These are phyloP conservation scores for Orychophragmus violaceus DNA, from an alignment of 345 rosid species.

Conservation along the genomic window DNA sequence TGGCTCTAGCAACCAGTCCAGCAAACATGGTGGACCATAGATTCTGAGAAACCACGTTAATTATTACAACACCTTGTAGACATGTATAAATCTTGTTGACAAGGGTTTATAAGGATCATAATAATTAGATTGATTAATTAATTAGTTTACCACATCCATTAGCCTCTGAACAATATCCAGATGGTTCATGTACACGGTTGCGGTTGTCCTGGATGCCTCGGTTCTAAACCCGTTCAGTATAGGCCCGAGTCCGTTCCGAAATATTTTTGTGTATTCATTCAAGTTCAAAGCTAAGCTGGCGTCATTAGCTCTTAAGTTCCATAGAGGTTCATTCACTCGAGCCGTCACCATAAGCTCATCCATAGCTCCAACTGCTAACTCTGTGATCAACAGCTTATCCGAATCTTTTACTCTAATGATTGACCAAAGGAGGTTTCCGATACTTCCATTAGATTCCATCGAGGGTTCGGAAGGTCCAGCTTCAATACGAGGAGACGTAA, in stretches of 20 bases:
- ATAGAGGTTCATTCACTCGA: slow-evolving; percentile 70
- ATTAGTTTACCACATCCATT: slow-evolving; percentile 57
- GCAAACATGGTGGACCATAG: slow-evolving; percentile 73
- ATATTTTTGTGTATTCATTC: slow-evolving; percentile 56
- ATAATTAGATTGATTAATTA: not conserved
- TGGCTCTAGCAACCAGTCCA: slow-evolving; percentile 63
- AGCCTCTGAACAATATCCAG: slow-evolving; percentile 59
- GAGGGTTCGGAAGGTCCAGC: slow-evolving; percentile 42
- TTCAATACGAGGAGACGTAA: slow-evolving; percentile 29
- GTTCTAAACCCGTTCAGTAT: slow-evolving; percentile 53
- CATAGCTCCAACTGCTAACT: slow-evolving; percentile 85
- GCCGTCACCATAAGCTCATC: slow-evolving; percentile 77
- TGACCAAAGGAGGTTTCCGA: slow-evolving; percentile 47
- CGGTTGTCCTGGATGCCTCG: slow-evolving; percentile 76
- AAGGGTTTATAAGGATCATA: not conserved
- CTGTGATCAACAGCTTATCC: slow-evolving; percentile 59
- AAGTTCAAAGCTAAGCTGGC: slow-evolving; percentile 37
- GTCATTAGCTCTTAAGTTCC: slow-evolving; percentile 57
- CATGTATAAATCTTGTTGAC: not conserved
- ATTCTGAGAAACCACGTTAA: slow-evolving; percentile 35
- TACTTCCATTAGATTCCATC: slow-evolving; percentile 33
- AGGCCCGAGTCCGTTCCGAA: slow-evolving; percentile 55
- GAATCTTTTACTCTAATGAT: slow-evolving; percentile 41
- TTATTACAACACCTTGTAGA: not conserved
- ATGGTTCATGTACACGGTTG: slow-evolving; percentile 64